Evolutionary conservation across 495 filamentous ascomycete genomes (phyloP), one percentile per base, ranked within the genome.

Genomic region (Cenococcum geophilum): DNA sequence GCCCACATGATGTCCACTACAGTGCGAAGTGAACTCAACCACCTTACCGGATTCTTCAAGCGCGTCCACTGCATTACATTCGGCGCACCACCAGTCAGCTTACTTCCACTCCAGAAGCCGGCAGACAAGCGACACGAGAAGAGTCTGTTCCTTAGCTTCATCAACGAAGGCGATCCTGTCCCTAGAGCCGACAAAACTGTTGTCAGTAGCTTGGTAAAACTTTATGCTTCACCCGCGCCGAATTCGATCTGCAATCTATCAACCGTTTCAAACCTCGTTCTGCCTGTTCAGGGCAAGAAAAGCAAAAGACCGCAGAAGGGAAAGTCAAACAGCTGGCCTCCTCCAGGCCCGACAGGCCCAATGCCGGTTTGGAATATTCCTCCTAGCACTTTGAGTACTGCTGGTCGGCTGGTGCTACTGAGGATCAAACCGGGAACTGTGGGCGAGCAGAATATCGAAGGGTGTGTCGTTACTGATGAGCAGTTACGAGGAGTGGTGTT

Each of bases 141-240:
- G 60, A 89, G 81, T 23, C 65, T 89, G 1, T 93, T 93, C 71
- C 74, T 87, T 34, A 82, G 81, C 18, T 89, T 95, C 68, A 75
- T 91, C 62, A 95, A 93, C 67, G 89, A 95, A 66, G 89, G 89
- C 3, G 89, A 95, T 62, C 89, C 88, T 0, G 88, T 95, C 0
- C 75, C 84, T 1, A 73, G 89, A 20, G 89, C 89, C 0, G 89
- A 92, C 66, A 87, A 82, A 71, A 79, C 80, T 0, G 91, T 91
- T 63, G 77, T 92, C 10, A 76, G 79, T 47, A 86, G 82, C 16
- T 76, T 95, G 25, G 74, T 91, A 10, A 83, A 86, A 59, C 77
- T 93, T 1, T 89, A 88, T 66, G 77, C 83, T 1, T 73, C 77
- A 0, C 85, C 89, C 0, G 76, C 82, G 0, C 88, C 89, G 0